A percentile compares a stretch with the other conserved stretches of the same genome.
Conservation (phyloP, 306 rosid species). For the Lupinus albus region DNA sequence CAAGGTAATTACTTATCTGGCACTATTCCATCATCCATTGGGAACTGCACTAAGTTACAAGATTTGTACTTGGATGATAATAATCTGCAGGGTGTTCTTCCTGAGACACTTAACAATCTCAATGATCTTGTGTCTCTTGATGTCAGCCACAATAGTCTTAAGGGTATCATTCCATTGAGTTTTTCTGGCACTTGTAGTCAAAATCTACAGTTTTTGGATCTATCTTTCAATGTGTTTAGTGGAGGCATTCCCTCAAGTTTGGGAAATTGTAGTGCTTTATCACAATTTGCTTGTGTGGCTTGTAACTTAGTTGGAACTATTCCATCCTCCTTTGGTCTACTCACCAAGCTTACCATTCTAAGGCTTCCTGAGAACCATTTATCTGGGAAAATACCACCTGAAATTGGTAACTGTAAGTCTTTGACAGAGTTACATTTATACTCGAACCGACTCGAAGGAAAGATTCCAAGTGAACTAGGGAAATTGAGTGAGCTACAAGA, state of each 20-base stretch:
- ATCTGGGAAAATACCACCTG: conserved; percentile 69
- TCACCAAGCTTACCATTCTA: conserved; percentile 45
- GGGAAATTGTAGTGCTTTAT: conserved; percentile 66
- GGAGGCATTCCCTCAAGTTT: conserved; percentile 66
- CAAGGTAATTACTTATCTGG: conserved; percentile 52
- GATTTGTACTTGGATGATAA: conserved; percentile 50
- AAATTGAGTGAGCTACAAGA: conserved; percentile 51
- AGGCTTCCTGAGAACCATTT: conserved; percentile 59
- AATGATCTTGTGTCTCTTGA: conserved; percentile 41
- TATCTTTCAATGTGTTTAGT: conserved; percentile 57
- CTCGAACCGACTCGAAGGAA: conserved; percentile 68
- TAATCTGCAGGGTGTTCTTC: conserved; percentile 56
- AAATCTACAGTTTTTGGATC: conserved; percentile 51
- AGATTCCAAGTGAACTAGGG: conserved; percentile 74
- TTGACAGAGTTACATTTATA: conserved; percentile 53
- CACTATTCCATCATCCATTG: conserved; percentile 68
- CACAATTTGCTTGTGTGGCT: conserved; percentile 33
- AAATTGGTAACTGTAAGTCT: conserved; percentile 70
- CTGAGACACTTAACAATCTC: conserved; percentile 56
- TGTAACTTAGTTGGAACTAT: conserved; percentile 64
- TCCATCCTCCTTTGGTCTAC: conserved; percentile 67
- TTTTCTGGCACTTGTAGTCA: conserved; percentile 45
- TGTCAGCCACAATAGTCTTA: conserved; percentile 49
- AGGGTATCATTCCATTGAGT: conserved; percentile 64
- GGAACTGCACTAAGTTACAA: conserved; percentile 56